phyloP scores from a whole-genome alignment of 345 rosid genomes.

The Dipteronia dyeriana region DNA sequence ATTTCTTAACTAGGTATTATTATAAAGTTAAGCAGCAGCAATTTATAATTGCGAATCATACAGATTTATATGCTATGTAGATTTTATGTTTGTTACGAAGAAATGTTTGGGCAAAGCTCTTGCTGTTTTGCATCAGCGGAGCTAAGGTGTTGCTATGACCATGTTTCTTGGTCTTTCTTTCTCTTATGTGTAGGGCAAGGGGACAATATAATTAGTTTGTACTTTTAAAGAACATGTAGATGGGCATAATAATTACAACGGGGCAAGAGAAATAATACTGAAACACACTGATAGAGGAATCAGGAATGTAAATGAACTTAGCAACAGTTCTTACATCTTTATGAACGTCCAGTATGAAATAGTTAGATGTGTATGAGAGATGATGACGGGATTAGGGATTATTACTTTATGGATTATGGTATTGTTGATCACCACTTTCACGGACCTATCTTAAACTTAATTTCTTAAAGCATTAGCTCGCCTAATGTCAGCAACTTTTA shows the following conservation, averaged over 20 bases:
- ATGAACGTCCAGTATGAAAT: not conserved
- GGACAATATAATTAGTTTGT: no score
- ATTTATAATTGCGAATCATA: not conserved
- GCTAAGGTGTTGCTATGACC: no score
- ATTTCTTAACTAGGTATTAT: not conserved
- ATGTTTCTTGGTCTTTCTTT: no score
- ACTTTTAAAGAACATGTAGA: not conserved
- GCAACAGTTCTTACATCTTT: not conserved
- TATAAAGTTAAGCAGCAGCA: not conserved
- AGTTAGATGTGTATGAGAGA: constrained; percentile 1
- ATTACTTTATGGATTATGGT: not conserved
- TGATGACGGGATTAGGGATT: not conserved
- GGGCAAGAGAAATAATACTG: not conserved
- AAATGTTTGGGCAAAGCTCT: no score
- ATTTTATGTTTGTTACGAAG: no score
- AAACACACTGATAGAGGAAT: no score
- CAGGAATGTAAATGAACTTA: not conserved
- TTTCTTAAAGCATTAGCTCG: not conserved
- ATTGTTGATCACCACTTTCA: not conserved
- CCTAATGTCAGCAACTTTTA: not conserved
- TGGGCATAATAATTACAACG: not conserved
- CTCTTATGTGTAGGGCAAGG: no score
- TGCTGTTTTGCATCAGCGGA: no score
- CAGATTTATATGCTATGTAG: not conserved
- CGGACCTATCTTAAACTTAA: not conserved